Evolutionary conservation across 306 rosid species (phyloP), one percentile per base, ranked within the genome.

Genomic region (Trifolium pratense): DNA sequence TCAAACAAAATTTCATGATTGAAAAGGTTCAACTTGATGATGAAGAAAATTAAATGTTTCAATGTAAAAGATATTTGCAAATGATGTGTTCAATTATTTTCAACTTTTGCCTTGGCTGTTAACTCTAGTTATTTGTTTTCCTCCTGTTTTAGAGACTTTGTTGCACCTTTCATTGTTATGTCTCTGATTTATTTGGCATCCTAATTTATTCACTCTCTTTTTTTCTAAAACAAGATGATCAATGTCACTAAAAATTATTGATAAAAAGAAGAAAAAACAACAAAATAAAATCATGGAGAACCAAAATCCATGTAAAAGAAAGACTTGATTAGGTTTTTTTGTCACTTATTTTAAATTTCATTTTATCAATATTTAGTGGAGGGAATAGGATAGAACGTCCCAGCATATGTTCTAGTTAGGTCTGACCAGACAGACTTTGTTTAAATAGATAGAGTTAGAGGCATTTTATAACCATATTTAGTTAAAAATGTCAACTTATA

Each of bases 1-100:
- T 82, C 52, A 64, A 76, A 21, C 64, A 7, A 70, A 71, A 77
- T 71, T 70, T 26, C 14, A 7, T 5, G 32, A 66, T 74, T 75
- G 71, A 49, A 53, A 57, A 39, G 25, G 71, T 32, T 68, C 66
- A 62, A 2, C 48, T 29, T 72, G 29, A 26, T 16, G 75, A 72
- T 25, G 58, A 46, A 63, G 58, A 57, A 42, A 75, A 68, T 34
- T 52, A 43, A 68, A 68, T 74, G 53, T n/a, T 51, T 51, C 58
- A 69, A 68, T 60, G 45, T 40, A 40, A 68, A 53, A 74, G 73
- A 25, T 68, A 32, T 72, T 42, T 48, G 75, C 34, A 23, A 9
- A 58, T 39, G 58, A 79, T 49, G 21, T 74, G 15, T 48, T 36
- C 29, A 66, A 15, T 42, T 55, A 18, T 31, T 62, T 64, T 48